A percentile compares a stretch with the other conserved stretches of the same genome.
phyloP scores from a whole-genome alignment of 768 basidiomycete species.

The Serpula lacrymans region DNA sequence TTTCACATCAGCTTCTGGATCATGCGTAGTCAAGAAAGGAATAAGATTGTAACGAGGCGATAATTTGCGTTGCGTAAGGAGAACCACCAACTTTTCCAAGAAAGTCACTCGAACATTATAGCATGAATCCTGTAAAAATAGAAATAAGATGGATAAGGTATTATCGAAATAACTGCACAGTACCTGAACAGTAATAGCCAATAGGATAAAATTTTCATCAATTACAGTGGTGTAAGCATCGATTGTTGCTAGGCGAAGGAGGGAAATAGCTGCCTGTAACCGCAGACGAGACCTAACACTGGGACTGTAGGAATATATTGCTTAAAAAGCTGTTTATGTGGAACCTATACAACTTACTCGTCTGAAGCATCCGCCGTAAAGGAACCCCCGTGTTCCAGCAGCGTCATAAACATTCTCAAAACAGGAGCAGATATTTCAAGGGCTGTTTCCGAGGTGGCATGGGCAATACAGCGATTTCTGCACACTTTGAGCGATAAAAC shows the following conservation, averaged over 20 bases:
- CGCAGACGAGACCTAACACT: conserved; percentile 75
- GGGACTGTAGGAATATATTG: conserved; percentile 34
- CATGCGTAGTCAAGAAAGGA: conserved; percentile 85
- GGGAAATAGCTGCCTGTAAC: conserved; percentile 73
- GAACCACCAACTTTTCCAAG: conserved; percentile 65
- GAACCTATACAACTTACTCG: conserved; percentile 35
- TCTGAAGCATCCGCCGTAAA: conserved; percentile 52
- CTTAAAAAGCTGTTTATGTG: too few species aligned
- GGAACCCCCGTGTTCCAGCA: conserved; percentile 70
- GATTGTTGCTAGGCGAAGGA: conserved; percentile 73
- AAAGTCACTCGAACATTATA: conserved; percentile 82
- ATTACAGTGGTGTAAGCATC: conserved; percentile 56
- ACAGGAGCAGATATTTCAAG: conserved; percentile 71
- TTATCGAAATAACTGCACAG: conserved; percentile 12
- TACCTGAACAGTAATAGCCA: conserved; percentile 80
- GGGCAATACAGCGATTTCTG: conserved; percentile 75
- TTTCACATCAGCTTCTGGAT: conserved; percentile 84
- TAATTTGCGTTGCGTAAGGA: conserved; percentile 64
- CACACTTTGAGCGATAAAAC: conserved; percentile 76
- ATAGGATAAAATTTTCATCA: conserved; percentile 54
- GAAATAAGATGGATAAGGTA: conserved; percentile 1
- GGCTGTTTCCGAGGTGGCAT: conserved; percentile 54
- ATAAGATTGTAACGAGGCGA: conserved; percentile 75
- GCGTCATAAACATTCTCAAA: conserved; percentile 66
- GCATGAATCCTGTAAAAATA: conserved; percentile 66